Evolutionary conservation across 768 basidiomycete genomes (phyloP).

Genomic region (Epithele typhae): DNA sequence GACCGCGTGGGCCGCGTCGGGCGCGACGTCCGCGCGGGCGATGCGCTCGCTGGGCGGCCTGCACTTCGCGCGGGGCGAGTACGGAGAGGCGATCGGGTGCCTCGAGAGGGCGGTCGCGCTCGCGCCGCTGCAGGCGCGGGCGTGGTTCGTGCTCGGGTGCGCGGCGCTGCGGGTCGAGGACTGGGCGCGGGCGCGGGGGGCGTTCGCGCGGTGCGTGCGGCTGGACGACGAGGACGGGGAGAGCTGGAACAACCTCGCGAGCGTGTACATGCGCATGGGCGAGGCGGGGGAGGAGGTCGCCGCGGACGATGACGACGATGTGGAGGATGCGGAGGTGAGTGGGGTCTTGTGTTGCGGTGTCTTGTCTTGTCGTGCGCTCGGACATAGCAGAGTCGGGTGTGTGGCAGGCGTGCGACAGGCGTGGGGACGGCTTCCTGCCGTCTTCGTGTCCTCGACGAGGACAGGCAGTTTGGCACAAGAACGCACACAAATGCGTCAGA

Average conservation of each 20-base stretch:
- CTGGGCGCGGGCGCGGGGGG: slow-evolving; percentile 80
- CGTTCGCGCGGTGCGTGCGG: slow-evolving; percentile 80
- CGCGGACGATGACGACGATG: slow-evolving; percentile 23
- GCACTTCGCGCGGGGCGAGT: slow-evolving; percentile 68
- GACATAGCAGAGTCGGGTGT: too few species aligned
- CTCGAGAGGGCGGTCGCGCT: slow-evolving; percentile 77
- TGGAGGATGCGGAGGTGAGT: slow-evolving; percentile 19
- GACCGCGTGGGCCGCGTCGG: slow-evolving; percentile 80
- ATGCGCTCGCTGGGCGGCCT: slow-evolving; percentile 89
- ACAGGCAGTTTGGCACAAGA: too few species aligned
- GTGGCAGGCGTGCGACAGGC: too few species aligned
- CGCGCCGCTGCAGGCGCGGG: slow-evolving; percentile 80
- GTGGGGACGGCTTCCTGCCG: too few species aligned
- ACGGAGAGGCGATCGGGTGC: slow-evolving; percentile 55
- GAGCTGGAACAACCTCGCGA: slow-evolving; percentile 98
- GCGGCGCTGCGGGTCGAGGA: slow-evolving; percentile 76
- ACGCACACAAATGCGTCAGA: too few species aligned
- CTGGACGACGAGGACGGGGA: slow-evolving; percentile 97
- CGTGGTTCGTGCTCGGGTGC: slow-evolving; percentile 98
- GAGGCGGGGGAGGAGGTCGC: slow-evolving; percentile 29
- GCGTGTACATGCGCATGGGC: slow-evolving; percentile 84
- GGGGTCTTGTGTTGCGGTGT: too few species aligned
- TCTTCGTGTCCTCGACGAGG: too few species aligned
- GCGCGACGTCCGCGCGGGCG: slow-evolving; percentile 78
- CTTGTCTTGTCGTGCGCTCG: too few species aligned